Evolutionary conservation across 2,329 filamentous ascomycete species (phyloP).

Genomic region (Purpureocillium takamizusanense): DNA sequence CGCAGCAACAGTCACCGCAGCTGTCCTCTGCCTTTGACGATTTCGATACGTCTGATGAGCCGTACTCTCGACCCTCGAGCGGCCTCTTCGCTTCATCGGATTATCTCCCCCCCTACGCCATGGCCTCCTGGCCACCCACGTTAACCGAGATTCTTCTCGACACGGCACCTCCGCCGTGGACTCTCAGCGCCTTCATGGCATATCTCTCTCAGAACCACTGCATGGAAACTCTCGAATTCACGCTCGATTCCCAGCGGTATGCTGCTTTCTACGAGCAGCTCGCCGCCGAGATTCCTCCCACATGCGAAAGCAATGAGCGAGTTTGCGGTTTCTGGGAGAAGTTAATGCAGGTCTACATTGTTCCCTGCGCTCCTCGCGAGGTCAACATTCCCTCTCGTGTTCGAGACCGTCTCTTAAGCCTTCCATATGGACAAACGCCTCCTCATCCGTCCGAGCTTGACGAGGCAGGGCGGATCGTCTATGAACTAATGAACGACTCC

Average conservation of each 20-base stretch:
- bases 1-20: constrained; percentile 32
- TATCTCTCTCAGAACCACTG: constrained; percentile 97
- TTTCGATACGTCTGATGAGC: constrained; percentile 29
- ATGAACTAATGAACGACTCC: constrained; percentile 96
- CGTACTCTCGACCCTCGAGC: constrained; percentile 40
- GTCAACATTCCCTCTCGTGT: constrained; percentile 85
- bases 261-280: constrained; percentile 45
- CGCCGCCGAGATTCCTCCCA: constrained; percentile 26
- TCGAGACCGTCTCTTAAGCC: constrained; percentile 65
- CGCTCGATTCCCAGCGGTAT: constrained; percentile 86
- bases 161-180: constrained; percentile 79
- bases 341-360: constrained; percentile 82
- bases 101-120: constrained; percentile 17
- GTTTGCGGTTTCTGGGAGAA: constrained; percentile 79
- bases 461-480: constrained; percentile 77
- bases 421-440: constrained; percentile 48
- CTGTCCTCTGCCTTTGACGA: constrained; percentile 36
- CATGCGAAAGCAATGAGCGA: constrained; percentile 45
- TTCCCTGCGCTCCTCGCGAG: constrained; percentile 74
- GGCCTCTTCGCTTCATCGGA: constrained; percentile 35
- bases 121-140: constrained; percentile 45
- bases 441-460: constrained; percentile 69
- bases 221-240: constrained; percentile 92
- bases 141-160: constrained; percentile 84
- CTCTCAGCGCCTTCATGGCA: constrained; percentile 86